These are phyloP conservation scores for Verticillium nubilum DNA, from an alignment of 2,329 filamentous ascomycete species.

Conservation along the genomic window DNA sequence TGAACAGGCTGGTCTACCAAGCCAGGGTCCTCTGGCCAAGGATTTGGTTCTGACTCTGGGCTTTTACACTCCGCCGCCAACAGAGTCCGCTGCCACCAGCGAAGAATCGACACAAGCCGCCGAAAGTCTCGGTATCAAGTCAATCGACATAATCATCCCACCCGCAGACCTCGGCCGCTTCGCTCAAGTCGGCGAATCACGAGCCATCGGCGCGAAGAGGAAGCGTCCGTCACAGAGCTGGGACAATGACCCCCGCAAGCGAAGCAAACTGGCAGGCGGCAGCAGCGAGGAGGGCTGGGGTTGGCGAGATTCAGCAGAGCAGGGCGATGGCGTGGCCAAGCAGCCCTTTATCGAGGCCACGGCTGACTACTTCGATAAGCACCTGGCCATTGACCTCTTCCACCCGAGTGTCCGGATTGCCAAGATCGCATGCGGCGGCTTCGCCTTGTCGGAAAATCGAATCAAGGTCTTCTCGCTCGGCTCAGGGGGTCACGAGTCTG, in stretches of 20 bases:
- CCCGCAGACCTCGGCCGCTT: conserved; percentile 42
- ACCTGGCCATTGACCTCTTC: conserved; percentile 49
- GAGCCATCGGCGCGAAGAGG: conserved; percentile 1
- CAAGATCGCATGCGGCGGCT: conserved; percentile 51
- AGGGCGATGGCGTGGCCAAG: conserved; percentile 14
- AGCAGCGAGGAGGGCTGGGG: conserved; percentile 48
- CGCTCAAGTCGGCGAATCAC: conserved; percentile 29
- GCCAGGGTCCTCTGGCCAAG: conserved; percentile 27
- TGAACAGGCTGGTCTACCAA: conserved; percentile 26
- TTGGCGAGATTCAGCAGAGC: conserved; percentile 27
- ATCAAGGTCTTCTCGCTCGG: conserved; percentile 38
- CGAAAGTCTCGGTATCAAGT: conserved; percentile 27
- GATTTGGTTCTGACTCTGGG: conserved; percentile 47
- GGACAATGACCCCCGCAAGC: conserved; percentile 28
- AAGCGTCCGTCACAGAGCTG: conserved; percentile 16
- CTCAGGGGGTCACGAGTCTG: background rate
- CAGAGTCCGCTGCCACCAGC: conserved; percentile 5
- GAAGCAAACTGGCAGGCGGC: conserved; percentile 40
- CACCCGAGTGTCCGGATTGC: conserved; percentile 47
- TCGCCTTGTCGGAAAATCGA: conserved; percentile 46
- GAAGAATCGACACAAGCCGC: conserved; percentile 9
- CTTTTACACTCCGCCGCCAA: conserved; percentile 37
- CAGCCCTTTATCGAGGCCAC: conserved; percentile 48
- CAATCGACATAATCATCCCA: conserved; percentile 47
- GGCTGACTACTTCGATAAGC: conserved; percentile 42